Evolutionary conservation across 495 filamentous ascomycete genomes (phyloP).

Genomic region (Penicillium turbatum): DNA sequence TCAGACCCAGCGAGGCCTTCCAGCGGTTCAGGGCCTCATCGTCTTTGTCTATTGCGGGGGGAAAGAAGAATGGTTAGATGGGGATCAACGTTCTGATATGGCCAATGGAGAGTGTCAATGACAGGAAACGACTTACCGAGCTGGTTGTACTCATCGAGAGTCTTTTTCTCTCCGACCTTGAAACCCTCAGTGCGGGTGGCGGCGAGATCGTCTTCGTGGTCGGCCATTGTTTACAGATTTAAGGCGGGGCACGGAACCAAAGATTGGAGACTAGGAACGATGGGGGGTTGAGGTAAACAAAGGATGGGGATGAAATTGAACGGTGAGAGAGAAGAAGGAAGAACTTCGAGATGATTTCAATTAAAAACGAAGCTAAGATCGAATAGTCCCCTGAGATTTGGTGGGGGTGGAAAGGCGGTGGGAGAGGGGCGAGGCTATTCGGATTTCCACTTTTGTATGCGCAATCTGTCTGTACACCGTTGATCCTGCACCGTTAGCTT

Average conservation of each 20-base stretch:
- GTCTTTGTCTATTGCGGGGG: constrained; percentile 46
- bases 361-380: constrained; percentile 7
- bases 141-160: constrained; percentile 82
- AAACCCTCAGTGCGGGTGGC: constrained; percentile 89
- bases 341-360: constrained; percentile 4
- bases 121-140: constrained; percentile 62
- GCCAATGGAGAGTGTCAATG: not conserved
- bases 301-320: not conserved
- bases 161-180: constrained; percentile 98
- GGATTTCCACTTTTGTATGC: constrained; percentile 11
- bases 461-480: not conserved
- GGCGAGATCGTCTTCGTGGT: constrained; percentile 76
- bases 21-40: constrained; percentile 95
- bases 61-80: constrained; percentile 4
- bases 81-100: not conserved
- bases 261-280: not conserved
- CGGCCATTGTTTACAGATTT: constrained; percentile 55
- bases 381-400: constrained; percentile 23
- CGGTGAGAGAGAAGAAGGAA: not conserved
- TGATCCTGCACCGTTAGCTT: constrained; percentile 5
- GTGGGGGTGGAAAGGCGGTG: constrained; percentile 49
- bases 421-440: constrained; percentile 40
- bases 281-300: not conserved
- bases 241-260: constrained; percentile 20
- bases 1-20: constrained; percentile 91